Percentiles rank a stretch among this genome's conserved stretches.
phyloP scores from a whole-genome alignment of 192 early-diverging fungal species.

The Tieghemiomyces parasiticus region DNA sequence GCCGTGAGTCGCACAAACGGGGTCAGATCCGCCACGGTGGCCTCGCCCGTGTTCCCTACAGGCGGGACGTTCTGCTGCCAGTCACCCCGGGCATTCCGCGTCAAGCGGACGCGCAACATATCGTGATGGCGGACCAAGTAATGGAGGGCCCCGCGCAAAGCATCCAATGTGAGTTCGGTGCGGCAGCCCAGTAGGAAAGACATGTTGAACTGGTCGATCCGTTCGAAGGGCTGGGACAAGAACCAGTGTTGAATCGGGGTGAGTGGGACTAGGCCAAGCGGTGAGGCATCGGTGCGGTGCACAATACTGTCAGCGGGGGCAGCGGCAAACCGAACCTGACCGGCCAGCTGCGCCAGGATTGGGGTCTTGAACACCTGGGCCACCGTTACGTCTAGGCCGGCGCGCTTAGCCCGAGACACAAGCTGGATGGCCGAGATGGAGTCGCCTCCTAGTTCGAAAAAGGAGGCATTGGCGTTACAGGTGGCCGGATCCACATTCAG shows the following conservation, averaged over 20 bases:
- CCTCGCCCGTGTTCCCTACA: too few relatives aligned
- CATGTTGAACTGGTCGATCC: conserved; percentile 1
- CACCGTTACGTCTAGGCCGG: not conserved
- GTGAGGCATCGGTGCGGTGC: not conserved
- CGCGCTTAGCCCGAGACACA: not conserved
- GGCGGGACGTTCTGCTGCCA: not conserved
- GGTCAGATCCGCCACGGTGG: not conserved
- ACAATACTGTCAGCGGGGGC: too few relatives aligned
- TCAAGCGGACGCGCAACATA: not conserved
- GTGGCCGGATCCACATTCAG: not conserved
- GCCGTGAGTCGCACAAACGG: not conserved
- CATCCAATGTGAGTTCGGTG: not conserved
- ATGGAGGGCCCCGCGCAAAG: not conserved
- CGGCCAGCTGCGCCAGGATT: conserved; percentile 5
- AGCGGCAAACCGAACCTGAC: too few relatives aligned
- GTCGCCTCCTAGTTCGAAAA: conserved; percentile 27
- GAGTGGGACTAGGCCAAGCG: not conserved
- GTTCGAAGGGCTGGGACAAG: not conserved
- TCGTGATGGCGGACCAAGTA: conserved; percentile 5
- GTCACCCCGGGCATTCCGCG: not conserved
- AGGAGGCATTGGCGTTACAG: conserved; percentile 8
- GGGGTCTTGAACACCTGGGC: conserved; percentile 9
- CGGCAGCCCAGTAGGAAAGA: not conserved
- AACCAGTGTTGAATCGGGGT: conserved; percentile 10
- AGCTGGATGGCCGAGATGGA: conserved; percentile 17